Percentiles rank a stretch among this genome's conserved stretches.
phyloP scores from a whole-genome alignment of 805 yeast species.

The Metschnikowia peoriensis region DNA sequence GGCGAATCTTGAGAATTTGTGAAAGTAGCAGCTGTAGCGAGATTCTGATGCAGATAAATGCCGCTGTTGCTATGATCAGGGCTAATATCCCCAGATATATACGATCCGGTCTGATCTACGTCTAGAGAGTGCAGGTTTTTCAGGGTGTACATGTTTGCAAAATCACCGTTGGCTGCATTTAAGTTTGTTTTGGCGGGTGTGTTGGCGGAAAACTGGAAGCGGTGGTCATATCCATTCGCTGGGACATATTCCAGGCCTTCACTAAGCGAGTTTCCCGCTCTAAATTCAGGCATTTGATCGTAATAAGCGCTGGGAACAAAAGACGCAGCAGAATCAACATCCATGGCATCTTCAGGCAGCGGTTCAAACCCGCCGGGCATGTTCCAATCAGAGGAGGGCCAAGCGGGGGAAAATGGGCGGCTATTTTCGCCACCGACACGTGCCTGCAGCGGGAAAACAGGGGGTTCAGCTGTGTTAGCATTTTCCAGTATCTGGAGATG shows the following conservation, averaged over 20 bases:
- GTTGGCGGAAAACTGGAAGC: constrained; percentile 3
- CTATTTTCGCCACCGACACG: background rate
- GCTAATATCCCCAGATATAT: constrained; percentile 3
- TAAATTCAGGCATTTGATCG: background rate
- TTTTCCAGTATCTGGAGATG: constrained; percentile 1
- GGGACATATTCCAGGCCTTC: background rate
- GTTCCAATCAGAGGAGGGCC: constrained; percentile 8
- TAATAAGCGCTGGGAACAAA: constrained; percentile 13
- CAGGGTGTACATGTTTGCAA: background rate
- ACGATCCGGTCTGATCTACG: background rate
- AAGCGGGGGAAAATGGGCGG: background rate
- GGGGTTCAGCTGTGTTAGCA: background rate
- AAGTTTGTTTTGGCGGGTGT: background rate
- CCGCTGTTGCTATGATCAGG: background rate
- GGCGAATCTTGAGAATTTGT: background rate
- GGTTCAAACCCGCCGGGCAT: constrained; percentile 16
- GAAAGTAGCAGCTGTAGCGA: background rate
- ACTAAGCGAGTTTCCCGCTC: background rate
- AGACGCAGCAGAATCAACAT: constrained; percentile 38
- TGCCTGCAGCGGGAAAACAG: background rate
- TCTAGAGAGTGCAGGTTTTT: no score
- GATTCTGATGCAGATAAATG: background rate
- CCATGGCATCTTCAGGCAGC: constrained; percentile 25
- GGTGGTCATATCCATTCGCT: background rate
- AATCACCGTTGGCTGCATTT: no score